A percentile compares a stretch with the other conserved stretches of the same genome.
These are phyloP conservation scores for Psilocybe cubensis DNA, from an alignment of 768 basidiomycete genomes.

Conservation along the genomic window DNA sequence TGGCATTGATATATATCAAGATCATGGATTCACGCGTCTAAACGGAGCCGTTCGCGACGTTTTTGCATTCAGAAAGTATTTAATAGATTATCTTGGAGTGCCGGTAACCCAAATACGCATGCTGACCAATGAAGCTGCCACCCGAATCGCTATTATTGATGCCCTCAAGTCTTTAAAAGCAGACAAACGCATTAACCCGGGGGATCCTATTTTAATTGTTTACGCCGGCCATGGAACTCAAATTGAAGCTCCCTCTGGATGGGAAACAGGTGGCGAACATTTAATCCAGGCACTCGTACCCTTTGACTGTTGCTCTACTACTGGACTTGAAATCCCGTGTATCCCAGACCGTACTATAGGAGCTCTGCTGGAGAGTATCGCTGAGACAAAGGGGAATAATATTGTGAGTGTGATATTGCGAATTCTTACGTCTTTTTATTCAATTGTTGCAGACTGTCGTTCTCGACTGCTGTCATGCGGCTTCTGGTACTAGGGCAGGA, in stretches of 20 bases:
- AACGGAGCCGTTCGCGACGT: background rate
- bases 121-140: background rate
- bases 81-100: background rate
- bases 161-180: background rate
- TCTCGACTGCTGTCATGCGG: constrained; percentile 17
- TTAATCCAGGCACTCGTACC: constrained; percentile 30
- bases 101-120: background rate
- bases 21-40: background rate
- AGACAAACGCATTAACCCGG: background rate
- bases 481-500: constrained; percentile 11
- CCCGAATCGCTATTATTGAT: background rate
- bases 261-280: constrained; percentile 32
- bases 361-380: constrained; percentile 53
- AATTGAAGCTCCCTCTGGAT: constrained; percentile 48
- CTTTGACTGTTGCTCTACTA: background rate
- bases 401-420: constrained; percentile 27
- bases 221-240: constrained; percentile 5
- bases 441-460: constrained; percentile 9
- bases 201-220: constrained; percentile 2
- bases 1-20: background rate
- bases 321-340: background rate
- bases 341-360: constrained; percentile 15
- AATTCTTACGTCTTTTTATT: background rate
- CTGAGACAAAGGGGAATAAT: constrained; percentile 59
- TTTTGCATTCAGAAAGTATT: background rate